Evolutionary conservation across 192 early-diverging fungal genomes (phyloP).

Genomic region (Coemansia sp.): DNA sequence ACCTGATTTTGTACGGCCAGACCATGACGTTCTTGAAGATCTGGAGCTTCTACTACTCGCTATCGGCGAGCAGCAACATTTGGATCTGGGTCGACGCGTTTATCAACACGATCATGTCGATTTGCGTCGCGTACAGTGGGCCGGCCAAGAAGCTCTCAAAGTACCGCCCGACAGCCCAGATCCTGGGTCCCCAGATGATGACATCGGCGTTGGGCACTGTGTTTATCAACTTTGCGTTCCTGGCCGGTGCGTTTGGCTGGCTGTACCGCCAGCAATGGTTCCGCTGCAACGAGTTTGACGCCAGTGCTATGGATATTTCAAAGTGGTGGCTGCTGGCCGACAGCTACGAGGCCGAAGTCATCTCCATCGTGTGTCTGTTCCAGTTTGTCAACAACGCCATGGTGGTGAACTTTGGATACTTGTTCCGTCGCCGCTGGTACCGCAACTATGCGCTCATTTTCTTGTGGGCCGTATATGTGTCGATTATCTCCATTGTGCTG

Average conservation of each 20-base stretch:
- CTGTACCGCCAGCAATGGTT: constrained; percentile 77
- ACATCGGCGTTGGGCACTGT: constrained; percentile 69
- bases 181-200: constrained; percentile 72
- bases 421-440: constrained; percentile 65
- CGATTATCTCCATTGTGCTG: constrained; percentile 57
- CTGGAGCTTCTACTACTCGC: constrained; percentile 72
- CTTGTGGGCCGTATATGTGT: constrained; percentile 58
- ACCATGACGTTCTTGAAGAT: constrained; percentile 66
- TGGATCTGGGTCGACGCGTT: constrained; percentile 80
- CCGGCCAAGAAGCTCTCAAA: constrained; percentile 60
- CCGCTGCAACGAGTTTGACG: constrained; percentile 80
- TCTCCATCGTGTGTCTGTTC: constrained; percentile 65
- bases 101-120: constrained; percentile 63
- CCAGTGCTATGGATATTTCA: constrained; percentile 60
- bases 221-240: constrained; percentile 71
- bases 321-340: constrained; percentile 84
- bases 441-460: constrained; percentile 64
- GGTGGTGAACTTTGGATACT: constrained; percentile 70
- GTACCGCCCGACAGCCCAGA: constrained; percentile 73
- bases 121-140: constrained; percentile 68
- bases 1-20: constrained; percentile 73
- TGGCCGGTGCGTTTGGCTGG: constrained; percentile 54
- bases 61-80: constrained; percentile 65
- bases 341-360: constrained; percentile 71
- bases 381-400: constrained; percentile 74